Evolutionary conservation across 1,284 basidiomycete species (phyloP).

Genomic region (Vanrija sp.): DNA sequence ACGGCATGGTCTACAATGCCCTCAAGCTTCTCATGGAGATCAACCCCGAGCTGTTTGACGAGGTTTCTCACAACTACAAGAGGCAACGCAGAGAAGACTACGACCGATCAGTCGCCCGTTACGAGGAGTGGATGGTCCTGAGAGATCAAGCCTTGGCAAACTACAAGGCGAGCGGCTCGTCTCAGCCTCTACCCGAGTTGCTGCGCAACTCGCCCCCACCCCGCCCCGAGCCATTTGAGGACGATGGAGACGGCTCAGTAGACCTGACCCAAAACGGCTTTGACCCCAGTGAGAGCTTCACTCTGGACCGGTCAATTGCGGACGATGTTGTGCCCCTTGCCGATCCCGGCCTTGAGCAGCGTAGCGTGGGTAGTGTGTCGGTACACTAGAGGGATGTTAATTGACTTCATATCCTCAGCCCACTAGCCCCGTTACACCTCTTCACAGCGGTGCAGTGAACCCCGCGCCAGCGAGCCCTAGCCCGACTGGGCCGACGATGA

Average conservation of each 20-base stretch:
- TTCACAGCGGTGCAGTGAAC: neutral
- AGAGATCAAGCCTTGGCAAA: conserved; percentile 69
- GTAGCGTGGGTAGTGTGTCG: conserved; percentile 45
- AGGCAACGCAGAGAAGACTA: conserved; percentile 82
- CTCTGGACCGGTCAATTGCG: conserved; percentile 69
- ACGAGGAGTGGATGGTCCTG: conserved; percentile 78
- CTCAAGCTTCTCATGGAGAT: conserved; percentile 99
- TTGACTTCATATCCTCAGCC: neutral
- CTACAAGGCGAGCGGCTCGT: conserved; percentile 58
- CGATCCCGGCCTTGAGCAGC: conserved; percentile 70
- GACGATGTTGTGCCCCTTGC: conserved; percentile 84
- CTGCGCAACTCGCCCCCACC: conserved; percentile 66
- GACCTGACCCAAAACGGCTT: conserved; percentile 80
- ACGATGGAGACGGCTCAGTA: conserved; percentile 78
- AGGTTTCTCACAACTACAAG: conserved; percentile 90
- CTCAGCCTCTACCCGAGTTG: conserved; percentile 64
- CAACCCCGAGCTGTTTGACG: conserved; percentile 92
- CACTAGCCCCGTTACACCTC: conserved; percentile 2
- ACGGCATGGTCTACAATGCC: conserved; percentile 98
- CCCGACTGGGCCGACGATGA: conserved; percentile 25
- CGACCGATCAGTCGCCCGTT: conserved; percentile 71
- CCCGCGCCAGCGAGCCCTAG: conserved; percentile 19
- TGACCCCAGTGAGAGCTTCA: conserved; percentile 60
- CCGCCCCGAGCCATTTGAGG: conserved; percentile 66
- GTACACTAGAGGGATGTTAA: neutral